Percentiles rank a stretch among this genome's conserved stretches.
phyloP scores from a whole-genome alignment of 441 rosid genomes.

The Bruguiera hainesii region DNA sequence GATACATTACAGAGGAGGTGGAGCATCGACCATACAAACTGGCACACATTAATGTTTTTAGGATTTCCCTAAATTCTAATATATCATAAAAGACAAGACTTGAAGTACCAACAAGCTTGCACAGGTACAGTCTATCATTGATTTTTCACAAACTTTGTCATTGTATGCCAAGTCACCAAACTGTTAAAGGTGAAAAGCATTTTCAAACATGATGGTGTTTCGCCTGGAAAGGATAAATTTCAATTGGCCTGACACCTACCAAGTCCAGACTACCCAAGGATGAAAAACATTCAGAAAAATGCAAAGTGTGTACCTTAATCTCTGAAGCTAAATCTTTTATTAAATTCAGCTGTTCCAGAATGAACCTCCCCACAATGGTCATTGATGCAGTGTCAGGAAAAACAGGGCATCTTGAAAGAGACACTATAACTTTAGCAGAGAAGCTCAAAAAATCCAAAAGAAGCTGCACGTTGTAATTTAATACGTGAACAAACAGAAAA shows the following conservation, averaged over 20 bases:
- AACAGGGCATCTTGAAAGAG: slow-evolving; percentile 43
- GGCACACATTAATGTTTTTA: too few species aligned
- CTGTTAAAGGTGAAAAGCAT: too few species aligned
- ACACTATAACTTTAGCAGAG: slow-evolving; percentile 46
- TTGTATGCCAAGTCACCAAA: too few species aligned
- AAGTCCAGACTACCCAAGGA: background rate
- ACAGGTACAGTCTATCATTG: too few species aligned
- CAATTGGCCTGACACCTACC: background rate
- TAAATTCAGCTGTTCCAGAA: slow-evolving; percentile 57
- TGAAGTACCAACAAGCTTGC: too few species aligned
- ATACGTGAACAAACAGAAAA: slow-evolving; percentile 10
- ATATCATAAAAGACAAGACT: too few species aligned
- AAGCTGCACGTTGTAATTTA: slow-evolving; percentile 46
- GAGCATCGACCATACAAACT: too few species aligned
- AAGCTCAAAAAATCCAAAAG: slow-evolving; percentile 56
- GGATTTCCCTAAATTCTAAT: too few species aligned
- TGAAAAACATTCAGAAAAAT: background rate
- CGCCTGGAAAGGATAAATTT: too few species aligned
- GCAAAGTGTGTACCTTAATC: slow-evolving; percentile 47
- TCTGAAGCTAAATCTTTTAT: slow-evolving; percentile 45
- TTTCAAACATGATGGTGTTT: too few species aligned
- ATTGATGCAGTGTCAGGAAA: slow-evolving; percentile 30
- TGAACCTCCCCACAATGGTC: slow-evolving; percentile 47
- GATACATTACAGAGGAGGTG: too few species aligned
- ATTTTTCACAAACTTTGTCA: too few species aligned